Conservation (phyloP, 2,329 filamentous ascomycete genomes). For the Epichloe elymi region DNA sequence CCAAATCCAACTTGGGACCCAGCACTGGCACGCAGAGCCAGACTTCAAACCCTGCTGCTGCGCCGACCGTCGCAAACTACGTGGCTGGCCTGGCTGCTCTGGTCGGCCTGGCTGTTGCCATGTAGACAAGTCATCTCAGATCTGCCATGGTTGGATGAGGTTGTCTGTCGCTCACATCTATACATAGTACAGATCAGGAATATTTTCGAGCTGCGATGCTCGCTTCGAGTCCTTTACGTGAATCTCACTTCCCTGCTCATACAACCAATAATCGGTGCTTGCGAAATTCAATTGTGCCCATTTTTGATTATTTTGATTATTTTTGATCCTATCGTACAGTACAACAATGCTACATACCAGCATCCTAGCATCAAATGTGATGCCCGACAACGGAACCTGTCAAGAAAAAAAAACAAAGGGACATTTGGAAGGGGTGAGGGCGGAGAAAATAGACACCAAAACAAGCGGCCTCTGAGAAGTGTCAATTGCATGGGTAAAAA, state of each 20-base stretch:
- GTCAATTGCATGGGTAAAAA: not conserved
- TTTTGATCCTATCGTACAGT: conserved; percentile 8
- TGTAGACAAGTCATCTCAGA: not conserved
- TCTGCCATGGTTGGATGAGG: no score
- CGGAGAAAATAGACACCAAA: not conserved
- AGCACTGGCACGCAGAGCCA: not conserved
- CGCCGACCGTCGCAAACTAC: conserved; percentile 9
- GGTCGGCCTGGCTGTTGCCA: conserved; percentile 10
- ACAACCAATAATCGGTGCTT: not conserved
- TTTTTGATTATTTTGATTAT: not conserved
- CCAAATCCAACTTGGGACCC: not conserved
- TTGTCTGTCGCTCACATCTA: not conserved
- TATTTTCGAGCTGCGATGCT: not conserved
- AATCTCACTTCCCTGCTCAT: not conserved
- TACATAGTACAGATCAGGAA: not conserved
- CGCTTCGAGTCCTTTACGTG: not conserved
- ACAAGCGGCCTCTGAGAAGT: not conserved
- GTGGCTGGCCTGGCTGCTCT: conserved; percentile 11
- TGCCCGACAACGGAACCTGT: not conserved
- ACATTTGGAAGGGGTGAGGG: not conserved
- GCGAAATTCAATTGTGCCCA: not conserved
- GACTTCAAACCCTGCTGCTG: conserved; percentile 12
- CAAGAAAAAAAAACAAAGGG: conserved; percentile 5
- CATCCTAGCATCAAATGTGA: conserved; percentile 9
- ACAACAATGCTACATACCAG: conserved; percentile 9